Base-by-base conservation (phyloP, 176 grass and related monocot genomes). In the Hyparrhenia diplandra region DNA sequence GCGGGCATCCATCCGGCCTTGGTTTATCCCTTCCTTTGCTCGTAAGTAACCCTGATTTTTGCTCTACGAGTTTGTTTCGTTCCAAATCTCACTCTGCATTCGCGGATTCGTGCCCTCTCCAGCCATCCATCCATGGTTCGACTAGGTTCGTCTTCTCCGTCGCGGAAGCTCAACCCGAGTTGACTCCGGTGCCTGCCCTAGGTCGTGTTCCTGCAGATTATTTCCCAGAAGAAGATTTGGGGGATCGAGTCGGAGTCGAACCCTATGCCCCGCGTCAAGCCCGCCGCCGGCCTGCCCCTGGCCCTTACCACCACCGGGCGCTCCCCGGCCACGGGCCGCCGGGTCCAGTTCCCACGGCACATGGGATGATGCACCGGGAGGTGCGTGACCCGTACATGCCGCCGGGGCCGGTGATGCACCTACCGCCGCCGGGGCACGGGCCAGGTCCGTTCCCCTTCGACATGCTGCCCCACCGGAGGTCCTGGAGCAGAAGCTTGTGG, bases 401-500 rank as follows among this genome's bases (percentile, higher is more conserved):
- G 17, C 83, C 62, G 20, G 89, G 83, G 32, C 85, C 64, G 21
- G 80, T 71, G 20, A 87, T 91, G 87, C 88, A 55, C 51, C 90
- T 66, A 31, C 90, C 43, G 52, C 88, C 69, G 42, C 79, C n/a
- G 51, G 83, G 72, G n/a, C 65, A 41, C 2, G 65, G 78, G n/a
- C 65, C 79, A 4, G 96, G 82, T 31, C 67, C 74, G 30, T 93
- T 90, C 85, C 80, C 86, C 39, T 97, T 80, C 40, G 91, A 93
- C 17, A 87, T 91, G 86, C 45, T 91, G 83, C 77, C 88, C 43
- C 91, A 21, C 80, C 91, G 29, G 90, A 96, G 84, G 89, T 95
- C 57, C 52, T 99, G 77, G 97, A 99, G 74, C 91, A 91, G 85
- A 99, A 96, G 81, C 90, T 99, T 20, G 77, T 62, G 10, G 24